Base-by-base conservation (phyloP, 176 grass and related monocot species). In the Typha latifolia region DNA sequence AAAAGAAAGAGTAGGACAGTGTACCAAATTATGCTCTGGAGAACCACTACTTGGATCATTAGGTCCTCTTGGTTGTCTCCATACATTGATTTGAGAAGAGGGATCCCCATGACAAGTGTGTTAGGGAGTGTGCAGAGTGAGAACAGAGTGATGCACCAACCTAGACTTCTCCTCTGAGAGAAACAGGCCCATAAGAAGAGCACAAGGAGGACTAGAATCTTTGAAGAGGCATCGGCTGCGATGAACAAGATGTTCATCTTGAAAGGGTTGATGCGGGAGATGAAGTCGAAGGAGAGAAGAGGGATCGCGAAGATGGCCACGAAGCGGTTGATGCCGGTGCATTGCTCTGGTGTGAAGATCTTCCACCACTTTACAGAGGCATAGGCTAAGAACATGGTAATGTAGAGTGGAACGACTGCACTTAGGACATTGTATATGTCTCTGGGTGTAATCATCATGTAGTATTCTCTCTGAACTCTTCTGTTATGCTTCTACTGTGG, bases 11-110 rank as follows among this genome's bases (percentile, higher is more conserved):
- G 63, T 24, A 66, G 63, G 2, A 66, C 14, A 0, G 63, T 66
- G 63, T 66, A 66, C 63, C 63, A 66, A 48, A 66, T 66, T n/a
- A 66, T 48, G 63, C 31, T 66, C 31, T 66, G 63, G 14, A 66
- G 31, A 66, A 66, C 63, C 13, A 66, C 63, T 5, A 66, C 63
- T 47, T 66, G 63, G 32, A 66, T 66, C 63, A 66, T 66, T 15
- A 66, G 63, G 15, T 27, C 31, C 20, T 66, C 63, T 14, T 48
- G 13, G 8, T 47, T 37, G 2, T 66, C 32, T 12, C 63, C 63
- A 12, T 66, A 66, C 63, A 66, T 66, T 31, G 63, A 47, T 37
- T 66, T 66, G 14, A 66, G 63, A 14, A 66, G 63, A 10, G 63
- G 63, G 16, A 66, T 66, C 14, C 63, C 63, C 31, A 66, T 66